A percentile compares a stretch with the other conserved stretches of the same genome.
These are phyloP conservation scores for Cladosporium sp. DNA, from an alignment of 2,329 filamentous ascomycete species.

Conservation along the genomic window DNA sequence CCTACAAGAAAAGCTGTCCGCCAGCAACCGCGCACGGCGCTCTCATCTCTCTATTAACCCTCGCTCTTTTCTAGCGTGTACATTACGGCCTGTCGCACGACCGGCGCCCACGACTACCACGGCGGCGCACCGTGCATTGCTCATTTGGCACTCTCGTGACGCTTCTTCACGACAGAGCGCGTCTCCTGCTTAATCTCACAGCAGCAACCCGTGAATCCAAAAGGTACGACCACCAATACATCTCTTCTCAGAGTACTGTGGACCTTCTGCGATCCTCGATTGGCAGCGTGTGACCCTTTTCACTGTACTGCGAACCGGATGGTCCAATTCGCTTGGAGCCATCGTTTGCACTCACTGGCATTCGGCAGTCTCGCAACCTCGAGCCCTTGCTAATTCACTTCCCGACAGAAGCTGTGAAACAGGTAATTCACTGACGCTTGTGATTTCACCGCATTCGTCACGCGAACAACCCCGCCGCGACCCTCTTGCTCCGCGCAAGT, in stretches of 20 bases:
- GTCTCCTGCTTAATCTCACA: background rate
- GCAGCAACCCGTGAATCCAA: background rate
- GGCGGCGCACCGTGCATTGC: background rate
- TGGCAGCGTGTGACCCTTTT: background rate
- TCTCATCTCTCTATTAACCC: background rate
- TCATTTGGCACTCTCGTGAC: background rate
- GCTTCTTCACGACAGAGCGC: conserved; percentile 5
- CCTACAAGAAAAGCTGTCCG: conserved; percentile 11
- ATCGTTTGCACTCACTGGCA: background rate
- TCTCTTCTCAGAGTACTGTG: background rate
- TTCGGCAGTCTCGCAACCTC: background rate
- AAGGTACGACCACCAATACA: background rate
- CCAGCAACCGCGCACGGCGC: conserved; percentile 2
- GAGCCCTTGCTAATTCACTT: background rate
- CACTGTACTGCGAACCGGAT: too few species aligned
- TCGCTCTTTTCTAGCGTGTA: background rate
- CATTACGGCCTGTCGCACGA: conserved; percentile 4
- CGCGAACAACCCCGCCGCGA: background rate
- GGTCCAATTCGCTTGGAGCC: too few species aligned
- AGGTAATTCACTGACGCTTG: too few species aligned
- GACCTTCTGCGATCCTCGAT: background rate
- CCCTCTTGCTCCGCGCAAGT: conserved; percentile 6
- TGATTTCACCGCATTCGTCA: background rate
- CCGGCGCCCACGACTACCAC: background rate
- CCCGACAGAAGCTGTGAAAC: background rate